A percentile compares a stretch with the other conserved stretches of the same genome.
These are phyloP conservation scores for Mycena rosella DNA, from an alignment of 768 basidiomycete species.

Conservation along the genomic window DNA sequence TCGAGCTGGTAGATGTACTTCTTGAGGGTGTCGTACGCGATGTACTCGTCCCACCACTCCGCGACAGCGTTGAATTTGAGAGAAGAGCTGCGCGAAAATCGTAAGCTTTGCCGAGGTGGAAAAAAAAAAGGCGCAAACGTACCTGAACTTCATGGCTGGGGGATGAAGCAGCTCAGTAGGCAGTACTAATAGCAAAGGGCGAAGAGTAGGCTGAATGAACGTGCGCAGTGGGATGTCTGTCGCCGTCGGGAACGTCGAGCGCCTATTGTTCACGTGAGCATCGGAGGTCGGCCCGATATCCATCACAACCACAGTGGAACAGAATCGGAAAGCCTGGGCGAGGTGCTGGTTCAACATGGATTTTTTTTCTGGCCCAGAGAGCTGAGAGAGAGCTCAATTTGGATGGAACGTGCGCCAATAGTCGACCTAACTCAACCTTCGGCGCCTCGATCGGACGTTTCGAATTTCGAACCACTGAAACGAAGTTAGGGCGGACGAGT, in stretches of 20 bases:
- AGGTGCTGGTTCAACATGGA: too few relatives aligned
- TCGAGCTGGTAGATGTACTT: conserved; percentile 89
- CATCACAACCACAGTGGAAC: too few relatives aligned
- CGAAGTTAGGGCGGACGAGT: too few relatives aligned
- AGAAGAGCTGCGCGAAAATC: conserved; percentile 67
- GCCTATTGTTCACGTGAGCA: too few relatives aligned
- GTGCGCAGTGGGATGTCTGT: background rate
- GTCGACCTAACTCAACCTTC: too few relatives aligned
- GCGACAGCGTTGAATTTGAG: conserved; percentile 93
- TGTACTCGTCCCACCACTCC: conserved; percentile 95
- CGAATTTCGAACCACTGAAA: background rate
- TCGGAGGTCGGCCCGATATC: too few relatives aligned
- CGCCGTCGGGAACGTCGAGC: too few relatives aligned
- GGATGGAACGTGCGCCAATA: too few relatives aligned
- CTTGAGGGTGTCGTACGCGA: conserved; percentile 89
- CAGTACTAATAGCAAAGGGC: background rate
- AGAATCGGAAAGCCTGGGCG: too few relatives aligned
- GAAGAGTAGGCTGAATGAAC: background rate
- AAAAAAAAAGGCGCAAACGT: conserved; percentile 26
- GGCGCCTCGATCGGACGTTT: too few relatives aligned
- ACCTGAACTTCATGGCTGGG: conserved; percentile 78
- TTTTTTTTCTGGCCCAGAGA: too few relatives aligned
- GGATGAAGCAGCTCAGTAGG: background rate
- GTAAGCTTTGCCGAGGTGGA: conserved; percentile 1
- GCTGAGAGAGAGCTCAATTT: too few relatives aligned